These are phyloP conservation scores for Ophiocordyceps unilateralis DNA, from an alignment of 2,329 filamentous ascomycete genomes.

Conservation along the genomic window DNA sequence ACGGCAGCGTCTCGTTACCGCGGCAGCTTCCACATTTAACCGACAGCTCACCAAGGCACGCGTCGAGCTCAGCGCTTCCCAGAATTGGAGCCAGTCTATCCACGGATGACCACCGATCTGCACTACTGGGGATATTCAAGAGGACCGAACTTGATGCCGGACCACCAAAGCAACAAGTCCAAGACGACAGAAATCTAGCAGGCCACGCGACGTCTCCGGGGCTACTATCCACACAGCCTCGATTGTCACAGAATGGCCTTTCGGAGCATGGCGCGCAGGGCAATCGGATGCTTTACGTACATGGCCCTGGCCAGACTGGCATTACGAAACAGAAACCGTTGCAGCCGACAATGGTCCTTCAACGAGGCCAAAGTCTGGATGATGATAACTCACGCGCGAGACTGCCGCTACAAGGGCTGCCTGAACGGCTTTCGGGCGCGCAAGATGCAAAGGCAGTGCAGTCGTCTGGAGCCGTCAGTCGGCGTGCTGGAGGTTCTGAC, in stretches of 20 bases:
- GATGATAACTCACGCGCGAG: slow-evolving; percentile 4
- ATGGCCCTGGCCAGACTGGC: too few species aligned
- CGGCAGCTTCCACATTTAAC: neutral
- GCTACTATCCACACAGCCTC: slow-evolving; percentile 6
- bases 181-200: too few species aligned
- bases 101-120: slow-evolving; percentile 23
- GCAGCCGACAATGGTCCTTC: slow-evolving; percentile 17
- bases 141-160: slow-evolving; percentile 11
- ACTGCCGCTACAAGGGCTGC: neutral
- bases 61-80: neutral
- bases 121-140: slow-evolving; percentile 38
- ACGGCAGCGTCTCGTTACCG: neutral
- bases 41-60: neutral
- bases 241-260: slow-evolving; percentile 3
- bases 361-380: slow-evolving; percentile 15
- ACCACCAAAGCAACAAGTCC: neutral
- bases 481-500: slow-evolving; percentile 10
- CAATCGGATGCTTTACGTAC: neutral
- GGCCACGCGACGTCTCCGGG: slow-evolving; percentile 8
- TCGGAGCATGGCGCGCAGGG: neutral
- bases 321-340: neutral
- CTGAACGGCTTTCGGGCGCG: slow-evolving; percentile 5
- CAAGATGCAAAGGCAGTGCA: neutral
- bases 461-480: slow-evolving; percentile 1
- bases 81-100: slow-evolving; percentile 8